Base-by-base conservation (phyloP, 768 basidiomycete species). In the Lactarius sanguifluus region DNA sequence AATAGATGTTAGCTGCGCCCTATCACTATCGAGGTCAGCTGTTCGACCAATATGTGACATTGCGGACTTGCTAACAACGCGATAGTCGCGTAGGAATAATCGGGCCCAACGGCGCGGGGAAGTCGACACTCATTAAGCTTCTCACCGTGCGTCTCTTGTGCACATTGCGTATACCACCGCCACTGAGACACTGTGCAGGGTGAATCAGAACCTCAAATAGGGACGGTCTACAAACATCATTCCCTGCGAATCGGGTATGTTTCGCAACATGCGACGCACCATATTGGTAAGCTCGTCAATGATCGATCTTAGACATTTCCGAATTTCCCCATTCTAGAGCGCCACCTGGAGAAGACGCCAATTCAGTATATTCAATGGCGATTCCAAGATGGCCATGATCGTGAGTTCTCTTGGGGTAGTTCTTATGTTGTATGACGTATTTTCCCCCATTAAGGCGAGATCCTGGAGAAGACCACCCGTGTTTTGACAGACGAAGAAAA, bases 361-460 rank as follows among this genome's bases (percentile, higher is more conserved):
- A 92, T 96, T 67, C 90, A 89, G 62, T 98, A 98, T 75, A 97
- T 98, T 72, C 94, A 97, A 79, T 98, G 96, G 96, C 91, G 96
- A 72, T 98, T 95, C 86, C 96, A 98, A 76, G 96, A 97, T 77
- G 96, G 96, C 58, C 91, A 96, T 77, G 96, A 98, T 82, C 91
- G 94, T 91, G 76, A 70, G 87, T 81, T 12, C 64, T 60, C 69
- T 40, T 55, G 16, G n/a, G 30, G 15, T 67, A 70, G 28, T 40
- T 50, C 62, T 23, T 20, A 58, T 67, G 47, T 59, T 52, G 63
- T 64, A 45, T 62, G 57, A 63, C 62, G 56, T 65, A 60, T 57
- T 59, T 59, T 66, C 52, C 64, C 36, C 32, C 58, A 56, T 67
- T 57, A 65, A 92, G 90, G 90, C 70, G 96, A 98, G 79, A 79